Percentiles rank a stretch among this genome's conserved stretches.
These are phyloP conservation scores for Rossbeevera mucosa DNA, from an alignment of 768 basidiomycete genomes.

Conservation along the genomic window DNA sequence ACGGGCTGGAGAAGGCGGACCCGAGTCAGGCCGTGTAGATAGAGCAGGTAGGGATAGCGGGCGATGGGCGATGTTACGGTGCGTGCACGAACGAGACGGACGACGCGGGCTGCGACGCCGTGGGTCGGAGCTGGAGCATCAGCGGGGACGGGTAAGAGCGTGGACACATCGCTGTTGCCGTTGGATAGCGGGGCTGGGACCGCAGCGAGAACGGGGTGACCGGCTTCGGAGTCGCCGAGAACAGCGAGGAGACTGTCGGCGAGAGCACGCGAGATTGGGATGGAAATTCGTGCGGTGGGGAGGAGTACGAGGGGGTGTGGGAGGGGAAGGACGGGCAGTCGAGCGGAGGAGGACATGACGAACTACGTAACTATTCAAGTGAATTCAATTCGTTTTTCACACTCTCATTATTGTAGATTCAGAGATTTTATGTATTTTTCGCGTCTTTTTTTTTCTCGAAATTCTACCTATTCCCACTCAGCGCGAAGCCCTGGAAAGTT, in stretches of 20 bases:
- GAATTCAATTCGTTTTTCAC: constrained; percentile 4
- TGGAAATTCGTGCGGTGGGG: constrained; percentile 63
- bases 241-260: constrained; percentile 65
- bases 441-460: constrained; percentile 55
- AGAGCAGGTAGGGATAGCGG: constrained; percentile 61
- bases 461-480: constrained; percentile 55
- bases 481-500: constrained; percentile 35
- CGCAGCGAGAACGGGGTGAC: constrained; percentile 63
- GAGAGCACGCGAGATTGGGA: constrained; percentile 57
- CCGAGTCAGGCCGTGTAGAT: constrained; percentile 67
- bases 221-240: constrained; percentile 61
- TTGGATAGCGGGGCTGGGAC: constrained; percentile 43
- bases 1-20: constrained; percentile 49
- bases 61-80: constrained; percentile 32
- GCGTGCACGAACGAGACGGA: constrained; percentile 63
- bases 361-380: too few species aligned
- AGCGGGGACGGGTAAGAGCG: not conserved
- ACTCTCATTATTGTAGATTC: too few species aligned
- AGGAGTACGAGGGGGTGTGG: constrained; percentile 70
- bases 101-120: constrained; percentile 68
- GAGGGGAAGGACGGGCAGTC: constrained; percentile 66
- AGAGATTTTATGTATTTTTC: constrained; percentile 43
- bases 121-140: constrained; percentile 41
- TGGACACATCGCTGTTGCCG: constrained; percentile 14
- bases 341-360: constrained; percentile 29